Base-by-base conservation (phyloP, 2,329 filamentous ascomycete species). In the Mycogone perniciosa region DNA sequence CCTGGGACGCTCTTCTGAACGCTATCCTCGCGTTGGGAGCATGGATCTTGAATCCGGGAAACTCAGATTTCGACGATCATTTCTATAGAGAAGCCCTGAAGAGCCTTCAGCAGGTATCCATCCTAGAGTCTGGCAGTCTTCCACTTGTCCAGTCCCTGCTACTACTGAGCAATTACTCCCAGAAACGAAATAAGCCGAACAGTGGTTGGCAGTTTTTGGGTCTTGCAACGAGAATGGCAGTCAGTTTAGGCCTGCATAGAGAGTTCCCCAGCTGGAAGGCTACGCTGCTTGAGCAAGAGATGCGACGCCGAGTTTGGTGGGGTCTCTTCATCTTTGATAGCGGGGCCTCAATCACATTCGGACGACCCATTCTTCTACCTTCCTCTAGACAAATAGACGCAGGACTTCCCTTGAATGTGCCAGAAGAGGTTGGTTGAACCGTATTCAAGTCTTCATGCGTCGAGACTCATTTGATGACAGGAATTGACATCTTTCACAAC, bases 121-220 rank as follows among this genome's bases (percentile, higher is more conserved):
- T 68, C 27, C 63, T 68, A 37, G 64, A 68, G 50, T 60, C 60
- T 40, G 66, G 61, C 4, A 67, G 67, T 42, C 48, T 67, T 4
- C 61, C 63, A 0, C 58, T 64, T 26, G 62, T 66, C 0, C 64
- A 67, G 43, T 61, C 64, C 3, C 50, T 67, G 11, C 48, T 62
- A 4, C 54, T 67, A 5, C 45, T 66, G 8, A 62, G 60, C 38
- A 74, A 75, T 35, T 71, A 74, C 52, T 64, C 73, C 7, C 73
- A 76, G 52, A 75, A 75, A 53, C 66, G 70, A 27, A 71, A 76
- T 56, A 68, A 73, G 20, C 73, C 73, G 8, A 76, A 76, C 51
- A 75, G 72, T 0, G 72, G 73, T 6, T 75, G 71, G 49, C 76
- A 74, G 52, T 73, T 73, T 41, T 64, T 74, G 29, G 74, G 73